Conservation (phyloP, 2,329 filamentous ascomycete species). For the Coleophoma cylindrospora region DNA sequence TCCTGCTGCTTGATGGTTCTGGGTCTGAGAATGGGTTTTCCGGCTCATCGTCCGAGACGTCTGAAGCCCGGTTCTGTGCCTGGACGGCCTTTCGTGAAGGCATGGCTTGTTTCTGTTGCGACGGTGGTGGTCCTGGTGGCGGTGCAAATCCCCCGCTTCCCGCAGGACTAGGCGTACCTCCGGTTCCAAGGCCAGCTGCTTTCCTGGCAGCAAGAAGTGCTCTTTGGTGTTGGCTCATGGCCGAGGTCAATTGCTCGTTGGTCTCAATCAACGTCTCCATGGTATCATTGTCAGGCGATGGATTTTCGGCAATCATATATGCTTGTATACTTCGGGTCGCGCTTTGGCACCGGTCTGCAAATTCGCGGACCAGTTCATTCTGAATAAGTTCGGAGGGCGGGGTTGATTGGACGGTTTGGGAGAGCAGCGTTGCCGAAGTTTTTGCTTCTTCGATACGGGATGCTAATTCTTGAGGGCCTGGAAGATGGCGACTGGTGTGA, state of each 20-base stretch:
- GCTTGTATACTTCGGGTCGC: conserved; percentile 78
- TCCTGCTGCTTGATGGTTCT: conserved; percentile 3
- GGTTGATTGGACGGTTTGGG: conserved; percentile 86
- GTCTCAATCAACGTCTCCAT: conserved; percentile 92
- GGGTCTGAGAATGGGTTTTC: conserved; percentile 25
- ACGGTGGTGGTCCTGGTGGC: conserved; percentile 10
- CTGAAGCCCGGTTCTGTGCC: conserved; percentile 1
- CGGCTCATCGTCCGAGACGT: conserved; percentile 11
- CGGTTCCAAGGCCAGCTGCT: conserved; percentile 36
- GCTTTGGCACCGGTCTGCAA: conserved; percentile 77
- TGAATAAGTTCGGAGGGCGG: conserved; percentile 67
- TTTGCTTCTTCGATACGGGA: conserved; percentile 84
- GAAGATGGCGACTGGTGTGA: conserved; percentile 44
- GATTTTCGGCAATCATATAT: conserved; percentile 78
- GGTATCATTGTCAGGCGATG: conserved; percentile 84
- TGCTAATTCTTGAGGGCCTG: conserved; percentile 70
- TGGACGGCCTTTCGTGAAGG: conserved; percentile 7
- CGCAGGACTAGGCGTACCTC: conserved; percentile 11
- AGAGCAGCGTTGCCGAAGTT: conserved; percentile 86
- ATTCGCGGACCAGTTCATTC: conserved; percentile 91
- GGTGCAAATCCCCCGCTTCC: conserved; percentile 8
- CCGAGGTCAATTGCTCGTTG: conserved; percentile 82
- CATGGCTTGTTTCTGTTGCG: conserved; percentile 6
- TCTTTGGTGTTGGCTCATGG: conserved; percentile 79
- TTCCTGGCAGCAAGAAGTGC: conserved; percentile 64